phyloP scores from a whole-genome alignment of 768 basidiomycete species.

The Pleurotus tuber-regium region DNA sequence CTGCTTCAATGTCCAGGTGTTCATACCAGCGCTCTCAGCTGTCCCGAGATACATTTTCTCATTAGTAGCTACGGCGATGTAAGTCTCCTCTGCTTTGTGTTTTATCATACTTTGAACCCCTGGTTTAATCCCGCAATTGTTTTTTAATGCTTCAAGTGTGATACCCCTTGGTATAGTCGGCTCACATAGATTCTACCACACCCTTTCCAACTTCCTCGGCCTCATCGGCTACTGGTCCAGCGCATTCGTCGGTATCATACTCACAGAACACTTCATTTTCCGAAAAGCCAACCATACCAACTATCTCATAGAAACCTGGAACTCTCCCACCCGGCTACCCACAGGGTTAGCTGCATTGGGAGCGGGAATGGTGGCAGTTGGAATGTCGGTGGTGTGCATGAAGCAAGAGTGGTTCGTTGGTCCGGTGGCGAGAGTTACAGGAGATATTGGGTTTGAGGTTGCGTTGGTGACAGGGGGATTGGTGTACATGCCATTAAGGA shows the following conservation, averaged over 20 bases:
- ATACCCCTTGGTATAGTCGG: conserved; percentile 73
- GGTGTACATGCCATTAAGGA: conserved; percentile 48
- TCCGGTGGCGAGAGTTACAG: conserved; percentile 59
- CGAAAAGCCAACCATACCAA: conserved; percentile 42
- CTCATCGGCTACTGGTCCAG: conserved; percentile 57
- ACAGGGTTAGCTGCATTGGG: conserved; percentile 59
- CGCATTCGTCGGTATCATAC: conserved; percentile 56
- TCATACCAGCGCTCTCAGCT: conserved; percentile 29
- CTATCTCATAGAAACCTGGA: conserved; percentile 56
- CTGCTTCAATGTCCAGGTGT: conserved; percentile 10
- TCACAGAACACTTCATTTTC: conserved; percentile 68
- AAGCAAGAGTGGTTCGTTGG: conserved; percentile 70
- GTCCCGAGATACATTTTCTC: conserved; percentile 72
- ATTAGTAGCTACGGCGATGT: conserved; percentile 66
- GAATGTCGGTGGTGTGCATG: conserved; percentile 64
- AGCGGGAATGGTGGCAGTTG: conserved; percentile 49
- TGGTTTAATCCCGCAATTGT: neutral
- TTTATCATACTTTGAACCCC: neutral
- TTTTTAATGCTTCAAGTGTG: conserved; percentile 34
- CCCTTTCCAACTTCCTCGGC: conserved; percentile 62
- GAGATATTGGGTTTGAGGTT: conserved; percentile 71
- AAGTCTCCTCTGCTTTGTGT: conserved; percentile 22
- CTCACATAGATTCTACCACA: conserved; percentile 58
- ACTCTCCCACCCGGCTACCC: conserved; percentile 52
- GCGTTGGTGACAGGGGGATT: conserved; percentile 47